Base-by-base conservation (phyloP, 2,329 filamentous ascomycete species). In the Colletotrichum lupini region DNA sequence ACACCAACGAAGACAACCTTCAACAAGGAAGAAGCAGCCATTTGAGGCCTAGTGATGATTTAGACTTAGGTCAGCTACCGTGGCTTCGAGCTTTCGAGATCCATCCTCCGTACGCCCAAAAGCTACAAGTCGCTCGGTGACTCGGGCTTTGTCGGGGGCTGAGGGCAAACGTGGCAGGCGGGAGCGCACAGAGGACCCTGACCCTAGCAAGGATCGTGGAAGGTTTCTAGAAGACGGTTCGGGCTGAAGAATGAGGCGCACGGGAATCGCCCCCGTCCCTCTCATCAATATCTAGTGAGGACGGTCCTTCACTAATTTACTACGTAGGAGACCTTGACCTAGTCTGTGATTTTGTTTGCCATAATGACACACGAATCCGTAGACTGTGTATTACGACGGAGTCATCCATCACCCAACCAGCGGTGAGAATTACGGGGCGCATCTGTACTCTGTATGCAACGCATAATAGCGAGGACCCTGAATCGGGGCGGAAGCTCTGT, bases 181-280 rank as follows among this genome's bases (percentile, higher is more conserved):
- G 70, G 67, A 42, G 60, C 60, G 49, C 70, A 65, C 67, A 60
- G 67, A 73, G 61, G 56, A 67, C 57, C 72, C 72, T 72, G 68
- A 52, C 42, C 46, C 63, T 59, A 67, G 62, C 72, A 67, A 59
- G 68, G 68, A 72, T 74, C 30, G 24, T 72, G 57, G 72, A 74
- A 74, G 62, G 57, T 42, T 72, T 74, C 72, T 62, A 72, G 72
- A 74, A 72, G 70, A 70, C 60, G 46, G 70, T 65, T 70, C 60
- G 59, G 46, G 67, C 67, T 73, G 67, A 70, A 70, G 67, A 73
- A 60, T 64, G 59, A 69, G 37, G 69, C 53, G 58, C 60, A 57
- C 60, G 63, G 57, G 53, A 67, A 61, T 57, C 35, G 30, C 53
- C 24, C 58, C 59, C 57, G 55, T 46, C 69, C 70, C 26, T 60